Evolutionary conservation across 129 eudicot genomes (phyloP), one percentile per base, ranked within the genome.

Genomic region (Solidago caesia): DNA sequence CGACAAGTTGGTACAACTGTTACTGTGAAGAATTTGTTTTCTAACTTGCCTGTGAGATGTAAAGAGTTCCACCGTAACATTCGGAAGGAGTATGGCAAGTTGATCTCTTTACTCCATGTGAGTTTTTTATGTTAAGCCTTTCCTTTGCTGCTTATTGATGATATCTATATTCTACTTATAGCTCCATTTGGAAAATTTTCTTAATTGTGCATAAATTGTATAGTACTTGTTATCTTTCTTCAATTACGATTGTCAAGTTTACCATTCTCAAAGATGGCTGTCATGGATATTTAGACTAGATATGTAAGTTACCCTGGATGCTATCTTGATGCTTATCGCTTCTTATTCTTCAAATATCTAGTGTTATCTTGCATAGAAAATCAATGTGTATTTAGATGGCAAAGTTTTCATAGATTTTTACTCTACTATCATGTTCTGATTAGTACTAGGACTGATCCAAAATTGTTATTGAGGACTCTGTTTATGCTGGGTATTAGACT

Each of bases 1-100:
- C 88, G 98, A 27, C 90, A 94, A 82, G 83, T 94, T 64, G 98
- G 98, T 52, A 90, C 98, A 15, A 90, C 96, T 48, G 97, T 94
- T 46, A 94, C 91, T 6, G 93, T 94, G 70, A 87, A 90, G 85
- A 88, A 94, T 63, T 47, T 94, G 85, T 94, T 94, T 76, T 87
- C 96, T 45, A 90, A 72, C 74, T 84, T 94, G 80, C 98, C 98
- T 1, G 98, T 94, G 67, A 72, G 98, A 75, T 83, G 97, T 83
- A 94, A 90, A 80, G 98, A 90, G 68, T 94, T 94, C 44, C 92
- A 78, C 9, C 90, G 98, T 64, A 94, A 87, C 76, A 94, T 94
- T 44, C 91, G 98, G 41, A 94, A 94, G 88, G 98, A 94, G 85
- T 94, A 88, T 74, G 98, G 97, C 10, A 90, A 87, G 82, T 85